phyloP scores from a whole-genome alignment of 495 filamentous ascomycete genomes.

The Aspergillus homomorphus region DNA sequence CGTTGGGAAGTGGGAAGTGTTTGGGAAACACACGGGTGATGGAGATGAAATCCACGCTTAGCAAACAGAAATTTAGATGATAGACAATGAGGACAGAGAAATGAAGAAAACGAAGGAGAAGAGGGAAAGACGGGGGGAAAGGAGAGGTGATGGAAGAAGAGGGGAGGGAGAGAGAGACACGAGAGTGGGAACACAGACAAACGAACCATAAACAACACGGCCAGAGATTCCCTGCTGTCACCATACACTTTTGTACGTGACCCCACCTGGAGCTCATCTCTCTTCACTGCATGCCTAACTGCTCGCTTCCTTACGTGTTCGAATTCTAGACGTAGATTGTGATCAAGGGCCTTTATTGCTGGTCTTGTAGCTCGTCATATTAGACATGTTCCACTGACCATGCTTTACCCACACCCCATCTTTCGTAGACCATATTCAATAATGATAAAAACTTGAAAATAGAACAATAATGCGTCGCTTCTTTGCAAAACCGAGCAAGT shows the following conservation, averaged over 20 bases:
- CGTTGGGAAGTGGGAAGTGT: not conserved
- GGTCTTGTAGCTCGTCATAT: too few species aligned
- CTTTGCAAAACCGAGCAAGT: too few species aligned
- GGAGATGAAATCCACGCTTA: not conserved
- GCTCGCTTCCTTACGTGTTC: too few species aligned
- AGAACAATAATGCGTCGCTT: too few species aligned
- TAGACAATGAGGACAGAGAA: not conserved
- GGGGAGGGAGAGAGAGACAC: not conserved
- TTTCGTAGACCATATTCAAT: too few species aligned
- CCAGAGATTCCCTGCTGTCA: not conserved
- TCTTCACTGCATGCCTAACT: not conserved
- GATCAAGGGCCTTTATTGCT: too few species aligned
- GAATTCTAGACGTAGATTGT: too few species aligned
- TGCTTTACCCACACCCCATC: too few species aligned
- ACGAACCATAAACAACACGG: not conserved
- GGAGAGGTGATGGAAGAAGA: not conserved
- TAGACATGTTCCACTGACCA: too few species aligned
- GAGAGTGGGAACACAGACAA: not conserved
- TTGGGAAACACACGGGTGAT: too few species aligned
- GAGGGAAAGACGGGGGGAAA: not conserved
- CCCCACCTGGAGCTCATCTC: too few species aligned
- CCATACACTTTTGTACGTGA: not conserved
- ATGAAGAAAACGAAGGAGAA: not conserved
- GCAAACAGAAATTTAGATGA: not conserved
- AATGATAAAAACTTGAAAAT: too few species aligned